Conservation (phyloP, 306 rosid species). For the Abrus precatorius region DNA sequence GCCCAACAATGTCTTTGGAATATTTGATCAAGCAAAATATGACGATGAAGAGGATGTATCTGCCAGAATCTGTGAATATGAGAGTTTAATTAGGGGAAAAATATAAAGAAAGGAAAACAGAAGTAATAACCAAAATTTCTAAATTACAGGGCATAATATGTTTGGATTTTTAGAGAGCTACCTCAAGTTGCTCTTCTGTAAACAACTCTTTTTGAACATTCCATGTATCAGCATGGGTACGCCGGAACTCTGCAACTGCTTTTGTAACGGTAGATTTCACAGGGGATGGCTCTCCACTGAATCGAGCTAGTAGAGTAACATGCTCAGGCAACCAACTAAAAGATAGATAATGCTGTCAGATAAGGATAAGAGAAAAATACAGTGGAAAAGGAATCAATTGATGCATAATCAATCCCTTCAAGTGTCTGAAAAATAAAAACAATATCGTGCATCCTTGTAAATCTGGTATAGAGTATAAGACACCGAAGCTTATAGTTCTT, state of each 20-base stretch:
- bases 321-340: constrained; percentile 97
- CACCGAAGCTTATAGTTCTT: constrained; percentile 3
- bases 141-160: constrained; percentile 22
- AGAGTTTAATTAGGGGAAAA: constrained; percentile 19
- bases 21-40: constrained; percentile 83
- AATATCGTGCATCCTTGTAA: neutral
- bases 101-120: neutral
- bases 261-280: constrained; percentile 94
- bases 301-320: constrained; percentile 90
- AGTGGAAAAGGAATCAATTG: neutral
- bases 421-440: constrained; percentile 26
- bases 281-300: constrained; percentile 91
- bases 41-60: constrained; percentile 97
- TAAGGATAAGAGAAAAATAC: constrained; percentile 8
- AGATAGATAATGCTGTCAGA: constrained; percentile 38
- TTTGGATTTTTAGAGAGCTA: constrained; percentile 40
- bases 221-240: constrained; percentile 99
- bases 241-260: constrained; percentile 98
- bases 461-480: constrained; percentile 16
- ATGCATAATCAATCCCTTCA: constrained; percentile 30
- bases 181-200: constrained; percentile 98
- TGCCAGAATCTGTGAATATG: constrained; percentile 82
- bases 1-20: constrained; percentile 55
- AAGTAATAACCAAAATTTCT: constrained; percentile 13
- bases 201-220: constrained; percentile 91